Percentiles rank a stretch among this genome's conserved stretches.
phyloP scores from a whole-genome alignment of 2,329 filamentous ascomycete species.

The Pseudogymnoascus sp. region DNA sequence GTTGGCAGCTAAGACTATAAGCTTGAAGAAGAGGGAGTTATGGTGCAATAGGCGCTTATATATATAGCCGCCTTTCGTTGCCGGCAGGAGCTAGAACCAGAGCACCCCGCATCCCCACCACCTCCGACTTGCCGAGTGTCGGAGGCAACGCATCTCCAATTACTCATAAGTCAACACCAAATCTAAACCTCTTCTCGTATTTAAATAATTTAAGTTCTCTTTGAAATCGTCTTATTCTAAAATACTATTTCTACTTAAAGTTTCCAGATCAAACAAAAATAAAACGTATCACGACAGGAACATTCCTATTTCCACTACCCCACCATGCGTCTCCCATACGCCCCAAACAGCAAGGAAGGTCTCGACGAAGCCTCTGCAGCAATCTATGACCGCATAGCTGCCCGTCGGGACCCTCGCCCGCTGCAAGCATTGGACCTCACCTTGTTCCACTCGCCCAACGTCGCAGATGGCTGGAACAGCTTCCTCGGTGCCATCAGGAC shows the following conservation, averaged over 20 bases:
- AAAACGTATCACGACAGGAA: neutral
- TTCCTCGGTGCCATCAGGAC: conserved; percentile 59
- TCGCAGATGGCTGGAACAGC: conserved; percentile 70
- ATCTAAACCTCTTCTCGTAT: neutral
- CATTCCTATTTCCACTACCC: neutral
- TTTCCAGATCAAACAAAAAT: neutral
- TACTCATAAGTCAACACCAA: neutral
- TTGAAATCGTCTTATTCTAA: neutral
- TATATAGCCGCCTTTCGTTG: conserved; percentile 8
- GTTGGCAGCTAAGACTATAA: neutral
- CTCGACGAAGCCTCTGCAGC: conserved; percentile 42
- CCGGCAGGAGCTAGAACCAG: neutral
- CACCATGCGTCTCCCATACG: conserved; percentile 62
- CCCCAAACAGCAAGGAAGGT: conserved; percentile 37
- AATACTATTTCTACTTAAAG: neutral
- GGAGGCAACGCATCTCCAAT: neutral
- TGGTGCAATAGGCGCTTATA: conserved; percentile 1
- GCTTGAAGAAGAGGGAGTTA: neutral
- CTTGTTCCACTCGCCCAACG: conserved; percentile 64
- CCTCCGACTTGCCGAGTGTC: neutral
- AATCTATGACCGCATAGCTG: conserved; percentile 56
- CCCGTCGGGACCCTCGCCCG: conserved; percentile 59
- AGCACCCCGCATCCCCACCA: conserved; percentile 2
- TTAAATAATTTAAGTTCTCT: neutral
- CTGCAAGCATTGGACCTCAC: conserved; percentile 70